phyloP scores from a whole-genome alignment of 1,139 yeast genomes.

The Scheffersomyces titani region DNA sequence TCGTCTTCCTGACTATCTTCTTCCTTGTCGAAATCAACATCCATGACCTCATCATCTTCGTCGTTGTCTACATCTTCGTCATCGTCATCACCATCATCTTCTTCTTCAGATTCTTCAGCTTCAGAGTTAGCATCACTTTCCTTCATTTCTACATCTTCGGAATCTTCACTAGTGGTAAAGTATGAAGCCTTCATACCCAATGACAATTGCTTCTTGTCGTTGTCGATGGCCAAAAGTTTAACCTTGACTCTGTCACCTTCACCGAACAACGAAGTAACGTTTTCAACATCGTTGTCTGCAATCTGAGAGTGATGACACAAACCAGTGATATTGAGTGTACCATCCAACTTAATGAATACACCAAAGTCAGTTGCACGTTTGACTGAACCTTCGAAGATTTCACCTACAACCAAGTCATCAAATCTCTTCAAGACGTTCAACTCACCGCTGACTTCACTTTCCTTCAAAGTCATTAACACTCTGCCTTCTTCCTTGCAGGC shows the following conservation, averaged over 20 bases:
- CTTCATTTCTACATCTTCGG: constrained; percentile 17
- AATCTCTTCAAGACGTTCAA: constrained; percentile 56
- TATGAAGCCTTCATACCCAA: constrained; percentile 95
- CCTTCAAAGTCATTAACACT: constrained; percentile 77
- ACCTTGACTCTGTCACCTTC: constrained; percentile 91
- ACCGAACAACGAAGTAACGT: constrained; percentile 65
- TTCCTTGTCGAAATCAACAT: constrained; percentile 18
- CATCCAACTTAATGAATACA: constrained; percentile 80
- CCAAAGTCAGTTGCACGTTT: constrained; percentile 85
- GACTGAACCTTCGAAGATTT: constrained; percentile 76
- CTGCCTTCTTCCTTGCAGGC: constrained; percentile 64
- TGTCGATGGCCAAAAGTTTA: constrained; percentile 64
- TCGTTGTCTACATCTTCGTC: constrained; percentile 26
- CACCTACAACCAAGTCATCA: constrained; percentile 69
- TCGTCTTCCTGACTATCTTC: constrained; percentile 24
- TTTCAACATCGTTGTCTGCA: constrained; percentile 60
- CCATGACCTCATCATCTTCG: constrained; percentile 21
- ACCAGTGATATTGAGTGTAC: constrained; percentile 75
- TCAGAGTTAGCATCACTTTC: constrained; percentile 22
- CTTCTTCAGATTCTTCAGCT: constrained; percentile 25
- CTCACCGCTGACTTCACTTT: constrained; percentile 76
- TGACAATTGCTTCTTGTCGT: constrained; percentile 70
- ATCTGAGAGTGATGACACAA: constrained; percentile 86
- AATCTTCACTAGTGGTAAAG: constrained; percentile 50
- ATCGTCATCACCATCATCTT: constrained; percentile 26